Base-by-base conservation (phyloP, 495 filamentous ascomycete genomes). In the Daldinia vernicosa region DNA sequence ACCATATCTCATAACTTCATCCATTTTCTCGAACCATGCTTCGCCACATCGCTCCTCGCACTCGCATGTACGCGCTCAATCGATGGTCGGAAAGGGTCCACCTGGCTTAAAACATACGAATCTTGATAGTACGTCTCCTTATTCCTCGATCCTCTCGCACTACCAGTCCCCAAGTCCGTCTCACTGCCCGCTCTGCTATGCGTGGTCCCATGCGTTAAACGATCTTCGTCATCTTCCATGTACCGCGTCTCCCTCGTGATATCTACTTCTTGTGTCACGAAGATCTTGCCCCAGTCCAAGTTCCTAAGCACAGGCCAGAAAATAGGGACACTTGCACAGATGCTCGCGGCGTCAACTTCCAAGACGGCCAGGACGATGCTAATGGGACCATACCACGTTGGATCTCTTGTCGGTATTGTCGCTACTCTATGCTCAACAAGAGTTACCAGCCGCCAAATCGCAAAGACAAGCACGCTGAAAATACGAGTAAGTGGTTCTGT, bases 311-410 rank as follows among this genome's bases (percentile, higher is more conserved):
- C 67, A 39, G 71, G 71, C 71, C 71, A 74, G 50, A 81, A 79
- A 27, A 81, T 68, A n/a, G 79, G 79, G 5, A 81, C 63, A 33
- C 78, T 80, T n/a, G 78, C 77, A 63, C 79, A 81, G 19, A 80
- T 63, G 50, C 72, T 75, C 17, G 78, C 77, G 5, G 73, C 64
- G n/a, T 75, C 71, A 1, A 74, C 67, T 62, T 80, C 78, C 7
- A 79, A 68, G 0, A 63, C 74, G 7, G 76, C 76, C 37, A 80
- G 64, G n/a, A 78, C 17, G 45, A 78, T 76, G 26, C 59, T 73
- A 54, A 75, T 68, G 0, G 79, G 70, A 7, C 69, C 76, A 56
- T 79, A 79, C 74, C 75, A 81, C 14, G 76, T 78, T 40, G 79
- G 77, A 59, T 81, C 79, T 40, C 74, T 69, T 4, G 72, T 75